These are phyloP conservation scores for Medicago arabica DNA, from an alignment of 306 rosid species.

Conservation along the genomic window DNA sequence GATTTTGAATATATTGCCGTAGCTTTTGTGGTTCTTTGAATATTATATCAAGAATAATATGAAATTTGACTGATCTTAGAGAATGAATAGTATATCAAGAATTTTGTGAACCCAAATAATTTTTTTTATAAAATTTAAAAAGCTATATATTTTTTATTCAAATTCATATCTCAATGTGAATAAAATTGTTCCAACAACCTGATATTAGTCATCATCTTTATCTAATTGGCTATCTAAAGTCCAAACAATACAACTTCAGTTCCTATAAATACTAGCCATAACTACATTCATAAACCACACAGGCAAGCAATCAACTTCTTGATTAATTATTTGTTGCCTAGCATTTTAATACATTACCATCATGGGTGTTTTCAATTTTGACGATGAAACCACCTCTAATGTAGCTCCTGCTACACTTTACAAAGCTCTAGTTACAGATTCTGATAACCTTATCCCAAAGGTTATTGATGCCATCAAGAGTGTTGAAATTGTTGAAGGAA, in stretches of 20 bases:
- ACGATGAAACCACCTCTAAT: conserved; percentile 32
- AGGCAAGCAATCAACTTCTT: neutral
- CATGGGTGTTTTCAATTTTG: conserved; percentile 45
- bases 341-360: neutral
- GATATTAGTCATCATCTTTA: neutral
- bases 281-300: neutral
- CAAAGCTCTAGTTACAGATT: conserved; percentile 40
- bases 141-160: neutral
- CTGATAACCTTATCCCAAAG: conserved; percentile 33
- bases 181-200: neutral
- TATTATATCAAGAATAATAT: no score
- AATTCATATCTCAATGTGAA: neutral
- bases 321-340: neutral
- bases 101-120: neutral
- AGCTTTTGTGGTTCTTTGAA: no score
- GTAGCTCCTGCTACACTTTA: conserved; percentile 40
- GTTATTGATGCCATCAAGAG: conserved; percentile 5
- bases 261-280: conserved; percentile 35
- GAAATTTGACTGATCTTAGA: no score
- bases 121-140: neutral
- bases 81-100: no score
- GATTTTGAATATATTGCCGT: no score
- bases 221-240: no score
- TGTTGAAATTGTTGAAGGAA: conserved; percentile 45
- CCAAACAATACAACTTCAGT: neutral